A percentile compares a stretch with the other conserved stretches of the same genome.
phyloP scores from a whole-genome alignment of 176 grass and related monocot species.

The Carex myosuroides region DNA sequence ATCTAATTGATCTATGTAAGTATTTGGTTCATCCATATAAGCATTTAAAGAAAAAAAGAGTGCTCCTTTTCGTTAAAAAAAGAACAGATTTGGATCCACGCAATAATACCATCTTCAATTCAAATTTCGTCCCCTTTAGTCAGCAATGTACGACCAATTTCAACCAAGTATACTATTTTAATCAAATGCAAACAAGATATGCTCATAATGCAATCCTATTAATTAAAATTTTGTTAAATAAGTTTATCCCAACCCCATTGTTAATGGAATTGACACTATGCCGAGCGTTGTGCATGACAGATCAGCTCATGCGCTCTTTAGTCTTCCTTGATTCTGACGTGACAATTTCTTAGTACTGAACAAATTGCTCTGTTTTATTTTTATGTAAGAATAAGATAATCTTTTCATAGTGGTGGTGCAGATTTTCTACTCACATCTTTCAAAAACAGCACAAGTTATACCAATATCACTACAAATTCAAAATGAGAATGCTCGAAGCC shows the following conservation, averaged over 20 bases:
- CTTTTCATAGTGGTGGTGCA: not conserved
- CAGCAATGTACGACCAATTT: not conserved
- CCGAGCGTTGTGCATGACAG: not conserved
- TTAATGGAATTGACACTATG: not conserved
- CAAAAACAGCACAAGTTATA: not conserved
- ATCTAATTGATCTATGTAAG: too few relatives aligned
- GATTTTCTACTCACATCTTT: not conserved
- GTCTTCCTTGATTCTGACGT: conserved; percentile 5
- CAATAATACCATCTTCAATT: not conserved
- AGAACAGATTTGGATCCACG: too few relatives aligned
- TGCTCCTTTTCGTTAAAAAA: too few relatives aligned
- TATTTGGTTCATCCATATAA: too few relatives aligned
- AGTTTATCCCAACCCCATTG: not conserved
- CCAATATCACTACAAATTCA: not conserved
- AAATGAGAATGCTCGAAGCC: not conserved
- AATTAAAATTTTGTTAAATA: not conserved
- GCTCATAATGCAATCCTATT: not conserved
- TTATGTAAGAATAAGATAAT: not conserved
- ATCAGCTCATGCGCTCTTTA: not conserved
- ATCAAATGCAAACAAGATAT: not conserved
- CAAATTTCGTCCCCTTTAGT: not conserved
- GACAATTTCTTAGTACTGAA: not conserved
- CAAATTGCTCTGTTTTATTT: not conserved
- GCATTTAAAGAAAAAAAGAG: too few relatives aligned
- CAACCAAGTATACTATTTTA: not conserved